These are phyloP conservation scores for Cryptococcus wingfieldii DNA, from an alignment of 1,284 basidiomycete genomes.

Conservation along the genomic window DNA sequence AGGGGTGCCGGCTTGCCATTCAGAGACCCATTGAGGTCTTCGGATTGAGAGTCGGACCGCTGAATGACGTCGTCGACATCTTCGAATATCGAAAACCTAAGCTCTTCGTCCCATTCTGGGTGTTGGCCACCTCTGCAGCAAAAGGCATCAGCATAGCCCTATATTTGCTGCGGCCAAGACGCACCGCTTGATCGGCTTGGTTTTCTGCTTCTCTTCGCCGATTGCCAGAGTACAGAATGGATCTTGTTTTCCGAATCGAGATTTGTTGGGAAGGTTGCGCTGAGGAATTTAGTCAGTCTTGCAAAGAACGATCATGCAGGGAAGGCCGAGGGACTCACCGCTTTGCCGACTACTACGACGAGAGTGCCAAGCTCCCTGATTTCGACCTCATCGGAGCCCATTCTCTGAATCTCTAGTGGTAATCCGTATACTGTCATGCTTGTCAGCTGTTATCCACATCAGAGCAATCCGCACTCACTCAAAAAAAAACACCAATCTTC, in stretches of 20 bases:
- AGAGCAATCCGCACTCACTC: too few species aligned
- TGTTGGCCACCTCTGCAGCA: constrained; percentile 78
- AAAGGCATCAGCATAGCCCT: constrained; percentile 3
- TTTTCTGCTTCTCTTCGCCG: constrained; percentile 74
- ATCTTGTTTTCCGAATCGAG: constrained; percentile 95
- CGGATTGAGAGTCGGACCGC: constrained; percentile 50
- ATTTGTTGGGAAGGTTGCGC: constrained; percentile 90
- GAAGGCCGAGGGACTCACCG: constrained; percentile 59
- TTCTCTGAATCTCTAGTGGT: too few species aligned
- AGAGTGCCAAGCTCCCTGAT: constrained; percentile 84
- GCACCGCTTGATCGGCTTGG: constrained; percentile 76
- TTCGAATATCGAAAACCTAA: constrained; percentile 86
- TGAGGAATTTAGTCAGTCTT: constrained; percentile 40
- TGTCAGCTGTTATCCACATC: too few species aligned
- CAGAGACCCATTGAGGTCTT: constrained; percentile 55
- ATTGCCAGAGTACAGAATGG: constrained; percentile 82
- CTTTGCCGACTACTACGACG: constrained; percentile 90
- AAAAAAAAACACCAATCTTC: too few species aligned
- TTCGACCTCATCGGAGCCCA: constrained; percentile 10
- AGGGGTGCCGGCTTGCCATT: constrained; percentile 51
- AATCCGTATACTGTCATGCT: too few species aligned
- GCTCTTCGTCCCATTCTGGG: constrained; percentile 97
- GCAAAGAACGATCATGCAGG: neutral
- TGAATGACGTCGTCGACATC: constrained; percentile 65
- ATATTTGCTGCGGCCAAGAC: constrained; percentile 1